phyloP scores from a whole-genome alignment of 805 yeast species.

The Wickerhamomyces rabaulensis region DNA sequence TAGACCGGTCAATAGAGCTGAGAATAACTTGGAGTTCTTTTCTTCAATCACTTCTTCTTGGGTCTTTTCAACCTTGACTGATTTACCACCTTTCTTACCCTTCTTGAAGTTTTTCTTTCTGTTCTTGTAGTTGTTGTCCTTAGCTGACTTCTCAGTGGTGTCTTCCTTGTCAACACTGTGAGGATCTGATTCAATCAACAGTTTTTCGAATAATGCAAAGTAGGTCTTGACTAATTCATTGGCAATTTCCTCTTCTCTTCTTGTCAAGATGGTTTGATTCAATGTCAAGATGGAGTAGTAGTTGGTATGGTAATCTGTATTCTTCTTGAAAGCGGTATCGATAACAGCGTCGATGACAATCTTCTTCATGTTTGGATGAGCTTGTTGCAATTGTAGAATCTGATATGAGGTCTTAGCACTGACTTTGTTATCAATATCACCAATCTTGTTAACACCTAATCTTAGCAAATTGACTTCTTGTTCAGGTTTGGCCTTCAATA shows the following conservation, averaged over 20 bases:
- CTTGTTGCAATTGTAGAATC: conserved; percentile 74
- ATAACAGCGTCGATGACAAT: conserved; percentile 74
- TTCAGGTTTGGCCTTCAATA: conserved; percentile 84
- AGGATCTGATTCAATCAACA: conserved; percentile 63
- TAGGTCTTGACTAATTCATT: conserved; percentile 79
- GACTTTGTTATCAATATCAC: conserved; percentile 88
- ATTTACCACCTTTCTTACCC: conserved; percentile 86
- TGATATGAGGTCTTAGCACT: conserved; percentile 83
- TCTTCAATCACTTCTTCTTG: conserved; percentile 68
- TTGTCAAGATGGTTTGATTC: conserved; percentile 86
- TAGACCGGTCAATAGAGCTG: conserved; percentile 89
- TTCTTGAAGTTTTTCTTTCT: conserved; percentile 73
- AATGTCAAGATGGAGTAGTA: conserved; percentile 85
- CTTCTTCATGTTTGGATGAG: conserved; percentile 93
- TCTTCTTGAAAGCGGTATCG: conserved; percentile 71
- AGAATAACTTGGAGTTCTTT: conserved; percentile 75
- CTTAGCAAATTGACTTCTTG: conserved; percentile 90
- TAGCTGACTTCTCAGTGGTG: conserved; percentile 28
- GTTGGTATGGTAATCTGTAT: conserved; percentile 78
- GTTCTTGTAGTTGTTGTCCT: conserved; percentile 48
- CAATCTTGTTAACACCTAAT: conserved; percentile 88
- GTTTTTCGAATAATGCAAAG: conserved; percentile 79
- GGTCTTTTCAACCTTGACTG: conserved; percentile 60
- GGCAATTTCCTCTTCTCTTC: conserved; percentile 74
- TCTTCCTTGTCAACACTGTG: conserved; percentile 37